These are phyloP conservation scores for Nicotiana otophora DNA, from an alignment of 257 asterid species.

Conservation along the genomic window DNA sequence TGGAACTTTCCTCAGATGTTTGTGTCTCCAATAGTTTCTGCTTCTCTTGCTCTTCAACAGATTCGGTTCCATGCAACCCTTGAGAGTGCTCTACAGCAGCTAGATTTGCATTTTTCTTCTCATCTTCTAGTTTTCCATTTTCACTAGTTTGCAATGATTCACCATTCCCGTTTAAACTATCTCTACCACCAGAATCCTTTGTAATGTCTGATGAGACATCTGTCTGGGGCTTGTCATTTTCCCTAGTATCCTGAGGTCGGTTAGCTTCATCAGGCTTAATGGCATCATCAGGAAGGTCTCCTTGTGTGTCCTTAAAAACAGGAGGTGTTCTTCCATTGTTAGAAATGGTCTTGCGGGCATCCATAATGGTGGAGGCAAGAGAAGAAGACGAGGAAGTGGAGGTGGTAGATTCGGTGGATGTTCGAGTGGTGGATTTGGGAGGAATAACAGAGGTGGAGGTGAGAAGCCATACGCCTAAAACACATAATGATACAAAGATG, in stretches of 20 bases:
- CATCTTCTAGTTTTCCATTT: background rate
- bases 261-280: slow-evolving; percentile 22
- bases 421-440: slow-evolving; percentile 26
- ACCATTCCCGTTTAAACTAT: background rate
- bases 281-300: slow-evolving; percentile 47
- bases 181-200: slow-evolving; percentile 8
- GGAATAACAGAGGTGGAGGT: slow-evolving; percentile 44
- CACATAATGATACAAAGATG: slow-evolving; percentile 47
- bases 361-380: slow-evolving; percentile 12
- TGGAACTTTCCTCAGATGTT: slow-evolving; percentile 41
- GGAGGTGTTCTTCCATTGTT: slow-evolving; percentile 15
- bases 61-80: slow-evolving; percentile 18
- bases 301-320: slow-evolving; percentile 40
- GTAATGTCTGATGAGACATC: slow-evolving; percentile 17
- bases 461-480: slow-evolving; percentile 55
- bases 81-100: slow-evolving; percentile 6
- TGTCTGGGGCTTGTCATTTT: background rate
- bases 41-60: slow-evolving; percentile 36
- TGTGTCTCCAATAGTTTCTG: slow-evolving; percentile 32
- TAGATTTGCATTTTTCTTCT: background rate
- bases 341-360: slow-evolving; percentile 17
- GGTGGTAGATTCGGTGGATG: slow-evolving; percentile 14
- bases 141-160: background rate
- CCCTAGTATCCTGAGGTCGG: slow-evolving; percentile 6
- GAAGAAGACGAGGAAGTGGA: slow-evolving; percentile 7